Evolutionary conservation across 1,139 yeast species (phyloP).

Genomic region (Candida pseudocylindracea): DNA sequence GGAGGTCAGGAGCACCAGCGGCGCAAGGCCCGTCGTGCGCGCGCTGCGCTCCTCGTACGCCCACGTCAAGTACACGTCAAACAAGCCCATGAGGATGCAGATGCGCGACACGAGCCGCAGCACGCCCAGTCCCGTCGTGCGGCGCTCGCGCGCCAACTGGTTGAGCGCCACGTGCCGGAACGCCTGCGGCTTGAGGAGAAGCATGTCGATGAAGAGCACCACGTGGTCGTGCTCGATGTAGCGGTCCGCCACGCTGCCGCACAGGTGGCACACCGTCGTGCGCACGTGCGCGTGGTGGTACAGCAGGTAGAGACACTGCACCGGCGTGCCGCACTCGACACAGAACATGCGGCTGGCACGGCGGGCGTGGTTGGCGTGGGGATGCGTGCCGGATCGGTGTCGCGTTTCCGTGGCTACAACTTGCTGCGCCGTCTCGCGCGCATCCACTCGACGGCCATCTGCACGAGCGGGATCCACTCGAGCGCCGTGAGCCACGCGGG

Average conservation of each 20-base stretch:
- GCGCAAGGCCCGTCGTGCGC: constrained; percentile 8
- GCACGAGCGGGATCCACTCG: constrained; percentile 31
- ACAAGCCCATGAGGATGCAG: constrained; percentile 44
- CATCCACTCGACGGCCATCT: no score
- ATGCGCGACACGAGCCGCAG: constrained; percentile 17
- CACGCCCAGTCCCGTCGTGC: constrained; percentile 1
- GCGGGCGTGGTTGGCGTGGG: no score
- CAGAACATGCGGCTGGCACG: constrained; percentile 50
- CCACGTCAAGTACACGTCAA: constrained; percentile 85
- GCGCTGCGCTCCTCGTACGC: constrained; percentile 58
- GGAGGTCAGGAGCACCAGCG: constrained; percentile 17
- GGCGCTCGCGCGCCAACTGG: constrained; percentile 16
- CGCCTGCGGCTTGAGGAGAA: constrained; percentile 72
- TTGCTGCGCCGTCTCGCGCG: no score
- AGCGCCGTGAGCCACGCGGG: constrained; percentile 29
- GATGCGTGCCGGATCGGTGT: no score
- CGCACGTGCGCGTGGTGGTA: constrained; percentile 67
- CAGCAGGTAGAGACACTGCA: constrained; percentile 39
- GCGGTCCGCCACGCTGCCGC: constrained; percentile 65
- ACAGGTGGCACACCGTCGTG: constrained; percentile 53
- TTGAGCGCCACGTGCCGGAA: constrained; percentile 79
- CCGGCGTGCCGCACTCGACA: constrained; percentile 55
- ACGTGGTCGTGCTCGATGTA: constrained; percentile 84
- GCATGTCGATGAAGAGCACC: constrained; percentile 58
- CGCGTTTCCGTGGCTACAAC: no score